A percentile compares a stretch with the other conserved stretches of the same genome.
Conservation (phyloP, 2,329 filamentous ascomycete genomes). For the Stachybotrys chartarum region DNA sequence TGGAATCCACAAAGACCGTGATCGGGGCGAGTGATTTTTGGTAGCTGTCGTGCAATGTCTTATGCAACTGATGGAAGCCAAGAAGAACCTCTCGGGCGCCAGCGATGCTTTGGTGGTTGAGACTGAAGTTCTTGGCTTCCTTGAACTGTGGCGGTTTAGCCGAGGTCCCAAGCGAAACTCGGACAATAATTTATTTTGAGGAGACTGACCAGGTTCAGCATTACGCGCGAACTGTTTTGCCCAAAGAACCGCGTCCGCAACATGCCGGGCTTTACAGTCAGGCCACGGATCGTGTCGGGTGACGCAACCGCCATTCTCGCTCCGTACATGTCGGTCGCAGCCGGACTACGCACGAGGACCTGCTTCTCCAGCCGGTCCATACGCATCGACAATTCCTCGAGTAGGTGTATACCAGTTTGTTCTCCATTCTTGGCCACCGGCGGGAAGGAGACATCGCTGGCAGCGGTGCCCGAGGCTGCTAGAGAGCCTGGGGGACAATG, state of each 20-base stretch:
- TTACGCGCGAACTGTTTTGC: constrained; percentile 43
- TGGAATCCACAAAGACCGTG: constrained; percentile 50
- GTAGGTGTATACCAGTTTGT: constrained; percentile 19
- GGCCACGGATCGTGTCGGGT: constrained; percentile 38
- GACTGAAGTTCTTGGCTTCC: constrained; percentile 45
- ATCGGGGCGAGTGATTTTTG: constrained; percentile 41
- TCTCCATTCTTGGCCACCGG: constrained; percentile 24
- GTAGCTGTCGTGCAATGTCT: constrained; percentile 38
- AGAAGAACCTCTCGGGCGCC: constrained; percentile 35
- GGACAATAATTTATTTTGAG: background rate
- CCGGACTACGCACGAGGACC: constrained; percentile 33
- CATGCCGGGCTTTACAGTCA: constrained; percentile 41
- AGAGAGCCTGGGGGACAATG: constrained; percentile 21
- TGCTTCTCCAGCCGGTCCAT: constrained; percentile 49
- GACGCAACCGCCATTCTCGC: constrained; percentile 25
- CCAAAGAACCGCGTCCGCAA: constrained; percentile 44
- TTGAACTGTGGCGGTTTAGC: constrained; percentile 34
- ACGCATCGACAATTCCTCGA: constrained; percentile 41
- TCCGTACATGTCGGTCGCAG: constrained; percentile 26
- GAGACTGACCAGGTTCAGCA: constrained; percentile 43
- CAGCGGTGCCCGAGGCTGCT: constrained; percentile 10
- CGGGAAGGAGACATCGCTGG: constrained; percentile 14
- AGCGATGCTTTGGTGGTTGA: constrained; percentile 30
- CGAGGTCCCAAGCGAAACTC: background rate
- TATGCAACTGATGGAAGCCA: constrained; percentile 40